Evolutionary conservation across 192 early-diverging fungal species (phyloP), one percentile per base, ranked within the genome.

Genomic region (Rhizophlyctis rosea): DNA sequence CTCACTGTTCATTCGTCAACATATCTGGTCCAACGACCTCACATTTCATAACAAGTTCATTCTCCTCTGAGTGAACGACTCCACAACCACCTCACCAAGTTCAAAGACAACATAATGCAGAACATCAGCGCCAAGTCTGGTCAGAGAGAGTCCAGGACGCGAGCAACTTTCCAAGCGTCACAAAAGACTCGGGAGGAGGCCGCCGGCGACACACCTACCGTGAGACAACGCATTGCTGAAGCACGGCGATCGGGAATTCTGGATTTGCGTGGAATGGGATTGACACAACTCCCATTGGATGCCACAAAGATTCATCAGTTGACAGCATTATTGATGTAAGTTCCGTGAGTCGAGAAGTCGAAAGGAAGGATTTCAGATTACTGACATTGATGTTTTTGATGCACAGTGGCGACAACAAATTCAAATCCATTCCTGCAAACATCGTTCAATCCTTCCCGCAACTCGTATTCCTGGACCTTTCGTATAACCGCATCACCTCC

Each of bases 391-490:
- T 18, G 7, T 44, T 13, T 44, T 13, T 18, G 29, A 57, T 30
- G 5, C 69, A 29, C 54, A 77, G 75, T 16, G 77, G 77, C 11
- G 47, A 67, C 51, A 79, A 79, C 54, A 31, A 62, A 18, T 55
- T 79, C 16, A 65, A 62, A 16, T 28, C 63, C 18, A 59, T 79
- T 34, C 77, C 77, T 7, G 31, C 54, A 9, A 64, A 73, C 52
- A 53, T 79, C 11, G 36, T 67, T 0, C 53, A 39, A 13, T 29
- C 51, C 2, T 79, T 75, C 70, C 77, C 77, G 3, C 14, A 58
- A 49, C 59, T 79, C 4, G 59, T 64, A 24, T 75, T 68, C 71
- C 69, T 79, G 13, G 77, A 79, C 61, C 50, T 76, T 25, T 68
- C 61, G 36, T 35, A 44, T 27, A 79, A 79, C 65, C 16, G 61